Percentiles rank a stretch among this genome's conserved stretches.
Conservation (phyloP, 2,329 filamentous ascomycete species). For the Aspergillus arachidicola region DNA sequence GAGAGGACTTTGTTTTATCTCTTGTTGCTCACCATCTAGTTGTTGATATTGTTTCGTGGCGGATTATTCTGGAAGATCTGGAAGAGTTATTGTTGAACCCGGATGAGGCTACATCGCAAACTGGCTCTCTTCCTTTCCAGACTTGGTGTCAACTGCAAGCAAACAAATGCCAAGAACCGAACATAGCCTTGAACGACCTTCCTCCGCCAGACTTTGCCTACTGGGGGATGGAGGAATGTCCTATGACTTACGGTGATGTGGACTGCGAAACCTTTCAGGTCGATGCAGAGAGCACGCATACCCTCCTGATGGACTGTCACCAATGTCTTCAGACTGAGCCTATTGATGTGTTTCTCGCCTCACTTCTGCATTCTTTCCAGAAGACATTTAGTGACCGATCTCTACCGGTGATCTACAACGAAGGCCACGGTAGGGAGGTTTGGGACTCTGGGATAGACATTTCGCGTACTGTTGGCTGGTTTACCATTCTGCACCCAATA, state of each 20-base stretch:
- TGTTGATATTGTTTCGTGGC: conserved; percentile 46
- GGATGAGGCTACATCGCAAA: conserved; percentile 21
- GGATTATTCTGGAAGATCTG: conserved; percentile 42
- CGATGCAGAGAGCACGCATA: conserved; percentile 28
- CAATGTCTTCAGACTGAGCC: conserved; percentile 37
- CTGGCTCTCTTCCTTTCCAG: conserved; percentile 39
- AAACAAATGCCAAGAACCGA: conserved; percentile 23
- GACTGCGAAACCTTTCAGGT: conserved; percentile 38
- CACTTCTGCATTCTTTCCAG: conserved; percentile 48
- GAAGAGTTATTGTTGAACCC: conserved; percentile 40
- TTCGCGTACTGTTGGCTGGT: conserved; percentile 55
- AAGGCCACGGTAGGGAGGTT: conserved; percentile 52
- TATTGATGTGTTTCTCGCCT: conserved; percentile 40
- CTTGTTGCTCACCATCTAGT: conserved; percentile 43
- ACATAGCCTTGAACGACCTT: conserved; percentile 22
- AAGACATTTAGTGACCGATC: conserved; percentile 45
- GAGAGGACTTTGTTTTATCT: conserved; percentile 32
- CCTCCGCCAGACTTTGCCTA: conserved; percentile 37
- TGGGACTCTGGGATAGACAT: conserved; percentile 51
- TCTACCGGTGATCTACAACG: conserved; percentile 49
- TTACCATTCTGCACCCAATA: conserved; percentile 52
- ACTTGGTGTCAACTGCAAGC: conserved; percentile 40
- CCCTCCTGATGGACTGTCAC: conserved; percentile 37
- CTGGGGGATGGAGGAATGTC: conserved; percentile 35
- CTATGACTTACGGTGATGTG: conserved; percentile 40